Conservation (phyloP, 1,284 basidiomycete genomes). For the Grifola frondosa region DNA sequence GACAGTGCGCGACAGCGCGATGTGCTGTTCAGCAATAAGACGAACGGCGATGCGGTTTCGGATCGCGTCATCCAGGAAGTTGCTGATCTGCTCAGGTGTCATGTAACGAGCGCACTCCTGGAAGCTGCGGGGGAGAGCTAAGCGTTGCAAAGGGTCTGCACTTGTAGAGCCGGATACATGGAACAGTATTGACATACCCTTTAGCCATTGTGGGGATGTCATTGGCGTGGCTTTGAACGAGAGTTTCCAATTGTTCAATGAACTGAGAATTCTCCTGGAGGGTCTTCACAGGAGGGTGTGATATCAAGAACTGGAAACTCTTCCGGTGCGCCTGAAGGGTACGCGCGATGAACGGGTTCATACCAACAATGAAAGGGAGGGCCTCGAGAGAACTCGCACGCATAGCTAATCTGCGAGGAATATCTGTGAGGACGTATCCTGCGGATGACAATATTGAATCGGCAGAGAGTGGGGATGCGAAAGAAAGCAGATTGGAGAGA, state of each 20-base stretch:
- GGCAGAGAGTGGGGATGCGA: conserved; percentile 68
- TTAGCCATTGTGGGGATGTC: conserved; percentile 90
- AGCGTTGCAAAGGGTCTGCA: neutral
- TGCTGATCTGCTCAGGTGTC: conserved; percentile 71
- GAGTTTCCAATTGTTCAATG: conserved; percentile 61
- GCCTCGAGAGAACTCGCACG: conserved; percentile 70
- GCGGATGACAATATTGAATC: conserved; percentile 70
- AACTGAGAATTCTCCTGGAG: conserved; percentile 74
- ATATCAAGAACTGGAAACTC: conserved; percentile 74
- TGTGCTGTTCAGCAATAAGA: conserved; percentile 90
- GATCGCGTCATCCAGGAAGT: conserved; percentile 84
- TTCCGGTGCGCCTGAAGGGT: conserved; percentile 73
- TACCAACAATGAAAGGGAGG: conserved; percentile 85
- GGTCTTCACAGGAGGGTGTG: conserved; percentile 63
- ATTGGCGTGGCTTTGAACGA: conserved; percentile 80
- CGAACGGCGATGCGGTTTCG: conserved; percentile 86
- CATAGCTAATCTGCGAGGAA: conserved; percentile 70
- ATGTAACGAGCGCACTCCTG: conserved; percentile 86
- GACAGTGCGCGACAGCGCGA: conserved; percentile 74
- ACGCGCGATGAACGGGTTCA: conserved; percentile 83
- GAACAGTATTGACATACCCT: conserved; percentile 53
- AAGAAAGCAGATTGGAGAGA: conserved; percentile 68
- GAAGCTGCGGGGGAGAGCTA: conserved; percentile 53
- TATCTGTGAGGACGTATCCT: conserved; percentile 67
- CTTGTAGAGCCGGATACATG: neutral